Conservation (phyloP, 371 early-diverging fungal genomes). For the Rhizopus sp. region DNA sequence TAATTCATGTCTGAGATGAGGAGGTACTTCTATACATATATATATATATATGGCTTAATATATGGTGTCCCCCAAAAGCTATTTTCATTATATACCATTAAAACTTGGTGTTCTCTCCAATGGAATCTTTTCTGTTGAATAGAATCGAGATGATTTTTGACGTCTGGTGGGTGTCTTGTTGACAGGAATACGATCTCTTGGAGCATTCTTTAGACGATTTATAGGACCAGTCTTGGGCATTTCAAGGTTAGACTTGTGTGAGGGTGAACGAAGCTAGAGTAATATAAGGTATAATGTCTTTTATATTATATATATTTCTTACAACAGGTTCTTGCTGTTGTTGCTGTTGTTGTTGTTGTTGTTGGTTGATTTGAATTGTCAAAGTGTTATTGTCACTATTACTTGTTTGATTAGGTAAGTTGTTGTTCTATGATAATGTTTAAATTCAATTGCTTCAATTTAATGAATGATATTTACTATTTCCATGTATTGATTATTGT, state of each 20-base stretch:
- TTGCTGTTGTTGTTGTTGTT: neutral
- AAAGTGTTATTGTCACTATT: no score
- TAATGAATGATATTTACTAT: no score
- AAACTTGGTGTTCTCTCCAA: conserved; percentile 77
- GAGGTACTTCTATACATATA: conserved; percentile 65
- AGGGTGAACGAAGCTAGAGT: conserved; percentile 20
- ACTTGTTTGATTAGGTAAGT: no score
- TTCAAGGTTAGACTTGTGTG: conserved; percentile 11
- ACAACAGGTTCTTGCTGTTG: neutral
- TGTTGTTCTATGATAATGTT: no score
- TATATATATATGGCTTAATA: conserved; percentile 45
- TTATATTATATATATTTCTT: neutral
- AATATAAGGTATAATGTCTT: neutral
- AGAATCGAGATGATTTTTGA: conserved; percentile 87
- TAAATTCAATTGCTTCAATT: no score
- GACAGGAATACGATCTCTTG: conserved; percentile 81
- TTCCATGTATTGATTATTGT: no score
- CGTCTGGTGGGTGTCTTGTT: conserved; percentile 82
- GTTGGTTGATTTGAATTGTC: no score
- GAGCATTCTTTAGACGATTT: conserved; percentile 77
- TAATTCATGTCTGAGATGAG: conserved; percentile 74
- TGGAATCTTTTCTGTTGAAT: conserved; percentile 80
- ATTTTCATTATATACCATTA: conserved; percentile 58
- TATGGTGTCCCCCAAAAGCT: neutral
- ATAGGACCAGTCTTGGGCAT: conserved; percentile 77